A percentile compares a stretch with the other conserved stretches of the same genome.
phyloP scores from a whole-genome alignment of 768 basidiomycete genomes.

The Tricholoma terreum region DNA sequence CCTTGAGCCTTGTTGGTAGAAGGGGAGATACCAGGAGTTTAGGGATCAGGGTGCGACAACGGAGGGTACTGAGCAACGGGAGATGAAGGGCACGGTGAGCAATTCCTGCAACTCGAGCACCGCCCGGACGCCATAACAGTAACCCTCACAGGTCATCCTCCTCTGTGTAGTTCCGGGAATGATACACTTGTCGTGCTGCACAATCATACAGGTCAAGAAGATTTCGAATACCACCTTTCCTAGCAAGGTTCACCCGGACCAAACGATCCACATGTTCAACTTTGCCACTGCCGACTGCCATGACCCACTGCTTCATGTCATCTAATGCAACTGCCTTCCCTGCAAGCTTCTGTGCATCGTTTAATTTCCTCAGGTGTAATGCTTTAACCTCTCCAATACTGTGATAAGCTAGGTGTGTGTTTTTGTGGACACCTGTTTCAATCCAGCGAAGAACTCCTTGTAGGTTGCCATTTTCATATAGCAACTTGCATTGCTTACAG shows the following conservation, averaged over 20 bases:
- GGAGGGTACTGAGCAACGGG: slow-evolving; percentile 11
- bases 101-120: slow-evolving; percentile 12
- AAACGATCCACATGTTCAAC: slow-evolving; percentile 12
- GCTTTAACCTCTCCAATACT: neutral
- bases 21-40: neutral
- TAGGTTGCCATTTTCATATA: no score
- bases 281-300: slow-evolving; percentile 12
- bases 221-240: slow-evolving; percentile 1
- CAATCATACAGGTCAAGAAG: neutral
- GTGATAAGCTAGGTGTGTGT: no score
- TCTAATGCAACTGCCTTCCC: neutral
- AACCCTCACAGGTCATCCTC: slow-evolving; percentile 8
- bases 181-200: slow-evolving; percentile 4
- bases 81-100: slow-evolving; percentile 12
- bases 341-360: no score
- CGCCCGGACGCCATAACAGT: slow-evolving; percentile 7
- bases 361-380: neutral
- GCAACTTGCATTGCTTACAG: no score
- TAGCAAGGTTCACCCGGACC: slow-evolving; percentile 1
- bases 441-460: no score
- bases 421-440: no score
- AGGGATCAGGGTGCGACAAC: neutral
- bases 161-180: slow-evolving; percentile 12
- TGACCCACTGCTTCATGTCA: slow-evolving; percentile 7
- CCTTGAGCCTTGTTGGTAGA: neutral